Evolutionary conservation across 768 basidiomycete genomes (phyloP), one percentile per base, ranked within the genome.

Genomic region (Pisolithus orientalis): DNA sequence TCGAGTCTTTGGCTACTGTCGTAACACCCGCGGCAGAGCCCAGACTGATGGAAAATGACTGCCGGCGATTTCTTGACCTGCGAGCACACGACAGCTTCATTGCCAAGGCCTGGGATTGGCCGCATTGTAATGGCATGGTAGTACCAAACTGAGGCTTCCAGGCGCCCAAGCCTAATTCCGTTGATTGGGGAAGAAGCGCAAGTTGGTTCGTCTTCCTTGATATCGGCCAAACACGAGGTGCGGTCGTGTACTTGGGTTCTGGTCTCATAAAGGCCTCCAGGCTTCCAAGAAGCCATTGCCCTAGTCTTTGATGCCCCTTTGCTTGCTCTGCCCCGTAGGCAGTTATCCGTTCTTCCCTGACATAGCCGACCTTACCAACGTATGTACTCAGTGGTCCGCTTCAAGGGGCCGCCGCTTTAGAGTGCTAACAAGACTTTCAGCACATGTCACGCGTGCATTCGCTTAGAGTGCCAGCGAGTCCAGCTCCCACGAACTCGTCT

Each of bases 211-310:
- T 58, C 58, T 45, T 57, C 49, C 44, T 24, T 47, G 32, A 9
- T 24, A n/a, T 11, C 13, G 21, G 4, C 52, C 39, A 54, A 61
- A 66, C 65, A 66, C 65, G 65, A 56, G 65, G 65, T 51, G 56
- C 52, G 58, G 65, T 66, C 65, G 65, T 66, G 65, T 59, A 51
- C 53, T 58, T 63, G 65, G 65, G 65, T 65, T 52, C 49, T 52
- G 55, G 63, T 59, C 57, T 61, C 61, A 59, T 67, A 67, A 58
- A 67, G 56, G 11, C 13, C 34, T 52, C 51, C 56, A 57, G 54
- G 40, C 29, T 32, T 53, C 40, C 56, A 38, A 38, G 48, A 34
- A 44, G 50, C 46, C 48, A 50, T 53, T 59, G 51, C 59, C 60
- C 55, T 55, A 47, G 17, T 49, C 50, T 48, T 31, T 53, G 39